Evolutionary conservation across 805 yeast genomes (phyloP), one percentile per base, ranked within the genome.

Genomic region (Starmerella vaccinii): DNA sequence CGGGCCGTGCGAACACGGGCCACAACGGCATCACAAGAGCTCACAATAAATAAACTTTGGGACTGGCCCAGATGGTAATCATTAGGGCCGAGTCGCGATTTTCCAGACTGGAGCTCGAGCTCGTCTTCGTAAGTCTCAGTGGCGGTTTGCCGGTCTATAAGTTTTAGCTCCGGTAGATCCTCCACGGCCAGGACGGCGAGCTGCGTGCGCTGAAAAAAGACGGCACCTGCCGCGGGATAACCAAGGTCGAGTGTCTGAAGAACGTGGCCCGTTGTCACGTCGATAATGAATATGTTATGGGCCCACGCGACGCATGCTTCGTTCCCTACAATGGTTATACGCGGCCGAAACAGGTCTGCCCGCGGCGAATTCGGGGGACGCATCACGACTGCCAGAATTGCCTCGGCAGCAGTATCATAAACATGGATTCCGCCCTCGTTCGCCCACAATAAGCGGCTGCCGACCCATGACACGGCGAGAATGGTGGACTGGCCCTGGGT

Each of bases 301-400:
- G 79, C 84, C 97, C 97, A 92, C 0, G 89, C 95, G 23, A 92
- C 73, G 1, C 84, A 65, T 10, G 87, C 53, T 84, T 65, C 61
- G 73, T 67, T 58, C 81, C 94, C 0, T 81, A 78, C 49, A 74
- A 39, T 18, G 38, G 73, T 50, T 3, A 84, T 75, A 44, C 84
- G 75, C 0, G 97, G 97, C 80, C 92, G 81, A 59, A 82, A 86
- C 33, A 89, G 65, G 57, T 87, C 96, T 2, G 94, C 80, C 21
- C 89, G 70, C 4, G 81, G 59, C 67, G 67, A 69, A 37, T 72
- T 75, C 15, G 66, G 62, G 0, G 92, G 88, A 40, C 80, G 71
- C 4, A 76, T 71, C 8, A 85, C 73, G 21, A 71, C 71, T 22
- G 73, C 63, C 3, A 89, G 67, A 8, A 72, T 63, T 6, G 71